A percentile compares a stretch with the other conserved stretches of the same genome.
Evolutionary conservation across 140 eudicot genomes (phyloP).

Genomic region (Oenanthe javanica): DNA sequence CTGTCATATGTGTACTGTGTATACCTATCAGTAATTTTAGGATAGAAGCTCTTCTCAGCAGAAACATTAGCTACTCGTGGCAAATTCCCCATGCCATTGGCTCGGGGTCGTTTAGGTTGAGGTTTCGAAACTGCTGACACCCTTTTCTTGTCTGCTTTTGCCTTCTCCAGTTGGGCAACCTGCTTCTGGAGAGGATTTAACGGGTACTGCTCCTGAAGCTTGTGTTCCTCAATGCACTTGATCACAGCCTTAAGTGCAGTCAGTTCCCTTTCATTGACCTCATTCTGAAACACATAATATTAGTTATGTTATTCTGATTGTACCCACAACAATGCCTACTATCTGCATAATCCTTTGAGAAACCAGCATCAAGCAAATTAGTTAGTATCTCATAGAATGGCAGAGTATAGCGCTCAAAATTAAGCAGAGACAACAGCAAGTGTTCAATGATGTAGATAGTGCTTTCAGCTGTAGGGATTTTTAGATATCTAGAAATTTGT

Average conservation of each 20-base stretch:
- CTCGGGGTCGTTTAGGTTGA: slow-evolving; percentile 86
- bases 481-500: too few species aligned
- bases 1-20: slow-evolving; percentile 73
- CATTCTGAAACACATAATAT: slow-evolving; percentile 36
- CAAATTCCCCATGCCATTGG: slow-evolving; percentile 51
- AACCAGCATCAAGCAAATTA: neutral
- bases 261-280: slow-evolving; percentile 59
- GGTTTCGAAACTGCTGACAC: slow-evolving; percentile 83
- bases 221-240: slow-evolving; percentile 75
- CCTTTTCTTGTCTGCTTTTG: slow-evolving; percentile 59
- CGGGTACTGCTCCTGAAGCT: slow-evolving; percentile 56
- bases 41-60: slow-evolving; percentile 48
- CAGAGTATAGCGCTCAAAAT: neutral
- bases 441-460: neutral
- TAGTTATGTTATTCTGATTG: neutral
- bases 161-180: slow-evolving; percentile 54
- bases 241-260: slow-evolving; percentile 46
- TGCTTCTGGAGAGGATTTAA: slow-evolving; percentile 45
- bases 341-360: neutral
- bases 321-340: neutral
- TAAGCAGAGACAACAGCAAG: neutral
- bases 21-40: slow-evolving; percentile 52
- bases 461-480: too few species aligned
- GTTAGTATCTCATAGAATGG: neutral
- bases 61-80: slow-evolving; percentile 40